Evolutionary conservation across 2,329 filamentous ascomycete species (phyloP).

Genomic region (Lasiodiplodia sp.): DNA sequence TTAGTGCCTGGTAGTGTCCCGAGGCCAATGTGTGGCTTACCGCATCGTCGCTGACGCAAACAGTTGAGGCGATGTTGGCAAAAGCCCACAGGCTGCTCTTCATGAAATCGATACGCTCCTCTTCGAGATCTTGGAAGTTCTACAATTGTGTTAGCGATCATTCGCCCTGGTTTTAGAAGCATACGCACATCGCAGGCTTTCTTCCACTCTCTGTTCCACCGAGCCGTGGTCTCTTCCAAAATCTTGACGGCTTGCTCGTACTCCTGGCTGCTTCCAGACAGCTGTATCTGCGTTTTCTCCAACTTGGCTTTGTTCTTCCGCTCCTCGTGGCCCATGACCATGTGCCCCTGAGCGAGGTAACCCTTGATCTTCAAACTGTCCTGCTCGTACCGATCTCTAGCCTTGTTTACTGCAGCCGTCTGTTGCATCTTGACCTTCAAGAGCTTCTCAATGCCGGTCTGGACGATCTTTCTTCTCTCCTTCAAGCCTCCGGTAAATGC

Average conservation of each 20-base stretch:
- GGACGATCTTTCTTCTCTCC: slow-evolving; percentile 94
- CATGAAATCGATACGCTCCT: slow-evolving; percentile 94
- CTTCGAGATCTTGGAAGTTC: slow-evolving; percentile 98
- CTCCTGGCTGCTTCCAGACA: slow-evolving; percentile 88
- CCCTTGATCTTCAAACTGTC: slow-evolving; percentile 98
- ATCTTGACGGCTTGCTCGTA: slow-evolving; percentile 94
- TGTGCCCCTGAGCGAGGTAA: slow-evolving; percentile 96
- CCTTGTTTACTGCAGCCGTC: slow-evolving; percentile 90
- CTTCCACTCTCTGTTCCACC: slow-evolving; percentile 99
- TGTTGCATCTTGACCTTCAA: slow-evolving; percentile 93
- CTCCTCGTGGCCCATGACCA: slow-evolving; percentile 99
- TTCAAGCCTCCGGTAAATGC: slow-evolving; percentile 96
- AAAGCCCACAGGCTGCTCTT: slow-evolving; percentile 99
- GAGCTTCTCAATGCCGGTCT: slow-evolving; percentile 91
- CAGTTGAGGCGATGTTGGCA: slow-evolving; percentile 95
- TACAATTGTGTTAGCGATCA: slow-evolving; percentile 45
- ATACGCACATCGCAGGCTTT: slow-evolving; percentile 76
- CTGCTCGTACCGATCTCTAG: slow-evolving; percentile 93
- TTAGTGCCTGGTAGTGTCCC: slow-evolving; percentile 26
- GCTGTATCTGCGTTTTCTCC: slow-evolving; percentile 96
- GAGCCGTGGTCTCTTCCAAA: slow-evolving; percentile 90
- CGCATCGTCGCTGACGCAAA: slow-evolving; percentile 95
- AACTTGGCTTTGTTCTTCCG: slow-evolving; percentile 98
- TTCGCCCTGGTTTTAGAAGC: slow-evolving; percentile 23
- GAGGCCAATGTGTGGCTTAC: slow-evolving; percentile 40